These are phyloP conservation scores for Cucurbita argyrosperma DNA, from an alignment of 306 rosid genomes.

Conservation along the genomic window DNA sequence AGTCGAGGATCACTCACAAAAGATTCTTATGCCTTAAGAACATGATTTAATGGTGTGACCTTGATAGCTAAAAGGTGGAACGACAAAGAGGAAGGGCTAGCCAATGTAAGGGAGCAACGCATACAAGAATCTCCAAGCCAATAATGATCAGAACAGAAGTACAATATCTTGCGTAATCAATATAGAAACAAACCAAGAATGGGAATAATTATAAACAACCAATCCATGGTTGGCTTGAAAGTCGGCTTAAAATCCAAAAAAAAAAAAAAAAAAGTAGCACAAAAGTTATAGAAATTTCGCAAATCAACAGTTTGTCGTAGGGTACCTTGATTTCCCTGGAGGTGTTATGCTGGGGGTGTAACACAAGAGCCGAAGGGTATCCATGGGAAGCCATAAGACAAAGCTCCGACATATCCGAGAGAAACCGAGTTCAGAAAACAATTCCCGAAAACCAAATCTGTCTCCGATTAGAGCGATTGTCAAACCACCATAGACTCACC, in stretches of 20 bases:
- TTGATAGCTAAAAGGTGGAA: too few species aligned
- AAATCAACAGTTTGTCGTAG: neutral
- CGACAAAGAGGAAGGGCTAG: neutral
- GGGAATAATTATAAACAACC: neutral
- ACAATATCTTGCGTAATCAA: neutral
- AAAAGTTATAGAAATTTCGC: neutral
- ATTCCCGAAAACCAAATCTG: constrained; percentile 13
- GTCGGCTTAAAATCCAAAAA: neutral
- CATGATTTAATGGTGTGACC: neutral
- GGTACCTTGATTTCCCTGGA: constrained; percentile 33
- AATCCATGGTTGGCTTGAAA: neutral
- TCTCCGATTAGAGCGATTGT: constrained; percentile 9
- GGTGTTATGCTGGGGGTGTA: constrained; percentile 31
- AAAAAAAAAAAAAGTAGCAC: neutral
- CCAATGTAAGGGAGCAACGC: neutral
- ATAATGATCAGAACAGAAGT: neutral
- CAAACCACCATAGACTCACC: constrained; percentile 25
- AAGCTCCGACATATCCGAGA: constrained; percentile 13
- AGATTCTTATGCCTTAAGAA: neutral
- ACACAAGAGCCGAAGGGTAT: constrained; percentile 39
- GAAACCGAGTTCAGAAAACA: constrained; percentile 18
- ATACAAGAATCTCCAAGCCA: neutral
- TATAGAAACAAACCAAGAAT: neutral
- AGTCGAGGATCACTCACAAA: neutral
- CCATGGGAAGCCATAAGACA: constrained; percentile 63